These are phyloP conservation scores for Arthrobotrys entomopaga DNA, from an alignment of 2,329 filamentous ascomycete genomes.

Conservation along the genomic window DNA sequence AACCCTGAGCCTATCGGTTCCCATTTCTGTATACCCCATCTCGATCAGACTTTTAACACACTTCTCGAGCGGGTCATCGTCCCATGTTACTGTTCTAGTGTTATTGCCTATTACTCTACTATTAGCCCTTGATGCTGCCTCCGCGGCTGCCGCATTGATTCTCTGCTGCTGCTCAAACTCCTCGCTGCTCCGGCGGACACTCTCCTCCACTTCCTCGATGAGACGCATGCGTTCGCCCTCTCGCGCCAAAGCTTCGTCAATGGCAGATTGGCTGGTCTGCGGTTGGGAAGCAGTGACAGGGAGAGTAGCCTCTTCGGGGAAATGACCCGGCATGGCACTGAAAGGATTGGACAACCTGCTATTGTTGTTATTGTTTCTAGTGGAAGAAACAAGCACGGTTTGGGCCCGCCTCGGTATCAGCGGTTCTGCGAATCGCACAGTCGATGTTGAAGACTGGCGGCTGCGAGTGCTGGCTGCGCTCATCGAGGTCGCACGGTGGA, in stretches of 20 bases:
- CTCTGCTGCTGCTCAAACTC: slow-evolving; percentile 50
- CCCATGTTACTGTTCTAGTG: slow-evolving; percentile 12
- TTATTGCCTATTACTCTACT: slow-evolving; percentile 12
- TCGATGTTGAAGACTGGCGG: slow-evolving; percentile 55
- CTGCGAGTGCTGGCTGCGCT: slow-evolving; percentile 46
- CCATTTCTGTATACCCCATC: slow-evolving; percentile 58
- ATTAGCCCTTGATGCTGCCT: slow-evolving; percentile 35
- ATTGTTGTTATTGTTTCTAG: slow-evolving; percentile 19
- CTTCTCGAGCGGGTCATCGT: slow-evolving; percentile 53
- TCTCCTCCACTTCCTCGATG: slow-evolving; percentile 51
- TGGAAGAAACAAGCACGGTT: slow-evolving; percentile 33
- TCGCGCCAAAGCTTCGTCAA: slow-evolving; percentile 38
- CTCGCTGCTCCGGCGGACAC: slow-evolving; percentile 49
- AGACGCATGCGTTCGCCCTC: slow-evolving; percentile 50
- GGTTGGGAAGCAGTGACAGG: slow-evolving; percentile 10
- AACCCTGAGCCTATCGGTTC: slow-evolving; percentile 57
- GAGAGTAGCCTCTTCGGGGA: slow-evolving; percentile 36
- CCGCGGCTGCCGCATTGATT: slow-evolving; percentile 22
- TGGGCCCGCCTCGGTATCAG: slow-evolving; percentile 43
- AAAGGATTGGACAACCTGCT: slow-evolving; percentile 20
- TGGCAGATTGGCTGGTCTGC: slow-evolving; percentile 48
- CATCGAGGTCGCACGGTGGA: slow-evolving; percentile 51
- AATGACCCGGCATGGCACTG: slow-evolving; percentile 39
- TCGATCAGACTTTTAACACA: slow-evolving; percentile 57
- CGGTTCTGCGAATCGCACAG: slow-evolving; percentile 48